These are phyloP conservation scores for Camellia lanceoleosa DNA, from an alignment of 148 eudicot species.

Conservation along the genomic window DNA sequence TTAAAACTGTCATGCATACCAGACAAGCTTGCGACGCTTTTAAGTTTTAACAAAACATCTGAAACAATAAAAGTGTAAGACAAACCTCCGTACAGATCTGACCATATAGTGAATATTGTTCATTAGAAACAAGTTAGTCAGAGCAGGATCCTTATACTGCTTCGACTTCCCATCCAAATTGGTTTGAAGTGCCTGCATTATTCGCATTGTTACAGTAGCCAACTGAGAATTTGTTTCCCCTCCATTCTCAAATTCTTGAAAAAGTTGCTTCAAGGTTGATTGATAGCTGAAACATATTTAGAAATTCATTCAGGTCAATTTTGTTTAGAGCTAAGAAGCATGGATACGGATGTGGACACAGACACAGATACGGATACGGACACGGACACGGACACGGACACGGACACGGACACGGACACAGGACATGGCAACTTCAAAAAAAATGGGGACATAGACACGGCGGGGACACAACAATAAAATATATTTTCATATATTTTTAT, in stretches of 20 bases:
- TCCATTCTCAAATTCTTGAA: slow-evolving; percentile 78
- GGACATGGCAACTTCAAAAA: too few relatives aligned
- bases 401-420: too few relatives aligned
- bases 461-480: too few relatives aligned
- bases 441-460: too few relatives aligned
- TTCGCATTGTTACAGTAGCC: slow-evolving; percentile 85
- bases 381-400: too few relatives aligned
- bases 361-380: too few relatives aligned
- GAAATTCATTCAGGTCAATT: slow-evolving; percentile 15
- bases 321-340: neutral
- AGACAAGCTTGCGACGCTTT: neutral
- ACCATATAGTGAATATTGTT: slow-evolving; percentile 96
- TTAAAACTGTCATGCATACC: neutral
- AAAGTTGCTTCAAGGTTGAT: slow-evolving; percentile 94
- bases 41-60: neutral
- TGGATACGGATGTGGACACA: too few relatives aligned
- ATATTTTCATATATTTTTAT: too few relatives aligned
- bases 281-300: slow-evolving; percentile 60
- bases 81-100: slow-evolving; percentile 95
- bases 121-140: slow-evolving; percentile 90
- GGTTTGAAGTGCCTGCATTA: slow-evolving; percentile 97
- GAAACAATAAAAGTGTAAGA: neutral
- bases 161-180: slow-evolving; percentile 94
- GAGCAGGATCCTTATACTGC: slow-evolving; percentile 87
- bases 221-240: slow-evolving; percentile 72